These are phyloP conservation scores for Fragaria ananassa DNA, from an alignment of 306 rosid species.

Conservation along the genomic window DNA sequence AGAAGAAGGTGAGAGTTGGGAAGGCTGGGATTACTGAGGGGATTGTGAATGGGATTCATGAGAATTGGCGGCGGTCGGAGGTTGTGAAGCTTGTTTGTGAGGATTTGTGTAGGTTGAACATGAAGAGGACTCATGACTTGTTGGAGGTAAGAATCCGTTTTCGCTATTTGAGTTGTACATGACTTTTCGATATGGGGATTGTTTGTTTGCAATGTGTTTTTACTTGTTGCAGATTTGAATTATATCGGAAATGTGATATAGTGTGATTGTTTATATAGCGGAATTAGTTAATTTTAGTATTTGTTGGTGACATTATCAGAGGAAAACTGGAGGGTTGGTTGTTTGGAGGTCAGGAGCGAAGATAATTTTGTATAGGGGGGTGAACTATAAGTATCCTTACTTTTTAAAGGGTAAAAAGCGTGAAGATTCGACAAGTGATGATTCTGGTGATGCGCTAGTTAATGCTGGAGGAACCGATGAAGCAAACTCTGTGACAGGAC, in stretches of 20 bases:
- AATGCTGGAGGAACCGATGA: constrained; percentile 33
- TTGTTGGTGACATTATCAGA: constrained; percentile 45
- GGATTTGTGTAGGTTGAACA: constrained; percentile 69
- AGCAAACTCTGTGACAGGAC: constrained; percentile 25
- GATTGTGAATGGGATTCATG: constrained; percentile 83
- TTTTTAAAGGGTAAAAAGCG: constrained; percentile 40
- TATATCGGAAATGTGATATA: neutral
- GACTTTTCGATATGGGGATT: neutral
- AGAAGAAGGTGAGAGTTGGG: constrained; percentile 69
- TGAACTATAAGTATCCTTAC: constrained; percentile 76
- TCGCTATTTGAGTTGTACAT: neutral
- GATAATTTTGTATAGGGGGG: constrained; percentile 79
- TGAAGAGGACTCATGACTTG: constrained; percentile 89
- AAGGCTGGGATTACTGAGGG: constrained; percentile 94
- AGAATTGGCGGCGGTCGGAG: constrained; percentile 71
- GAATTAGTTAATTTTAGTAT: neutral
- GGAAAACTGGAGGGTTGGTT: constrained; percentile 92
- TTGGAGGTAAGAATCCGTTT: constrained; percentile 58
- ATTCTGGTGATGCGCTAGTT: constrained; percentile 25
- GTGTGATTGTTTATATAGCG: neutral
- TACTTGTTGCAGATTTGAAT: neutral
- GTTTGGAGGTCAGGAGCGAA: constrained; percentile 93
- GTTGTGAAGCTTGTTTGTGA: constrained; percentile 74
- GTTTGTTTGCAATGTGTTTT: neutral
- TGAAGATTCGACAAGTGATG: constrained; percentile 29